A percentile compares a stretch with the other conserved stretches of the same genome.
phyloP scores from a whole-genome alignment of 768 basidiomycete genomes.

The Tylopilus felleus region DNA sequence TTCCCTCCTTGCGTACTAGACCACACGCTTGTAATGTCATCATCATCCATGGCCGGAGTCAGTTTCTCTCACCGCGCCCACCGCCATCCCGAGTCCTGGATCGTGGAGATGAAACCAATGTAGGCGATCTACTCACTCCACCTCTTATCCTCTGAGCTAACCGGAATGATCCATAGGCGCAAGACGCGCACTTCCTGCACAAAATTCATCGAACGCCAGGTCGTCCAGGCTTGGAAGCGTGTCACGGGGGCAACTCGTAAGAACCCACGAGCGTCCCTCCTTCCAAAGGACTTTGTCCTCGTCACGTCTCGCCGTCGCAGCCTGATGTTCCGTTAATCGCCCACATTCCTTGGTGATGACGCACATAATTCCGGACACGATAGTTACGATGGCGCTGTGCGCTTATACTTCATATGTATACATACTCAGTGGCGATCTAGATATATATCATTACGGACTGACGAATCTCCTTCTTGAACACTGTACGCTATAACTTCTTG shows the following conservation, averaged over 20 bases:
- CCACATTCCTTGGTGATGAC: not conserved
- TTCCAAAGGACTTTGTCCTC: constrained; percentile 60
- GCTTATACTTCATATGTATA: constrained; percentile 7
- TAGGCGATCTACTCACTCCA: constrained; percentile 5
- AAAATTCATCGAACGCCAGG: constrained; percentile 54
- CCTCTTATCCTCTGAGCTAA: not conserved
- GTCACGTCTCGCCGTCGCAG: constrained; percentile 56
- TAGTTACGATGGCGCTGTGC: constrained; percentile 15
- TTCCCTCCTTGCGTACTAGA: not conserved
- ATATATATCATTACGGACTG: constrained; percentile 3
- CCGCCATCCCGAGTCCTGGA: constrained; percentile 24
- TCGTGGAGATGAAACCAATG: constrained; percentile 24
- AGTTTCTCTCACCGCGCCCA: constrained; percentile 11
- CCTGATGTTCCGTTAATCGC: constrained; percentile 35
- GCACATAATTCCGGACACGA: constrained; percentile 13
- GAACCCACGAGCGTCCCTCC: constrained; percentile 48
- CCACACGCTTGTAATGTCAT: constrained; percentile 4
- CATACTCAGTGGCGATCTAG: not conserved
- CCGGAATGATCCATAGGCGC: constrained; percentile 7
- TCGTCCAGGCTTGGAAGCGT: constrained; percentile 59
- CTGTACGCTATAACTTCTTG: not conserved
- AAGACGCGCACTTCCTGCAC: constrained; percentile 33
- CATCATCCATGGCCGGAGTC: constrained; percentile 3
- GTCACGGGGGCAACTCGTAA: constrained; percentile 53
- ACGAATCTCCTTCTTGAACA: constrained; percentile 4